Evolutionary conservation across 352 stramenopile species (phyloP), one percentile per base, ranked within the genome.

Genomic region (Albugo candida): DNA sequence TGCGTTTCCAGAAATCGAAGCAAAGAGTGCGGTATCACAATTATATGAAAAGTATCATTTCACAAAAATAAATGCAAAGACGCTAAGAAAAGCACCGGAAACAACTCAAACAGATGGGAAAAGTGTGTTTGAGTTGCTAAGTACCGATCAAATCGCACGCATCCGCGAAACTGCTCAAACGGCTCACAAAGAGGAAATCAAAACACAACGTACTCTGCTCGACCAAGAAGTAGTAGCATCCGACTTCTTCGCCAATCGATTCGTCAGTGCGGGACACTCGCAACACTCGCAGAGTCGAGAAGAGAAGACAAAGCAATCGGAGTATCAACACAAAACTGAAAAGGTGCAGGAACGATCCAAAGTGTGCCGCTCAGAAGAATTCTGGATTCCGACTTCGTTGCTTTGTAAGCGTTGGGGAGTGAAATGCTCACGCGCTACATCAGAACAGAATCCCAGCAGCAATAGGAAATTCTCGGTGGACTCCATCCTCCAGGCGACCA

Each of bases 391-490:
- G 4, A 73, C 70, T 24, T 55, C 63, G 10, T 41, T 92, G 17
- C 59, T 92, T 0, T 88, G 78, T 56, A 92, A 92, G 52, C 78
- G 78, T 5, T 92, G 87, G 48, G 73, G 67, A 36, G 65, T 85
- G 1, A 81, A 83, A 35, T 83, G 72, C 31, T 24, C 17, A 19
- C 3, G 17, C 3, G 3, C 17, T 3, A 24, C 38, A 19, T 41
- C 36, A 14, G 3, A 43, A 24, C 17, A 3, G 20, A 3, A 10
- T 24, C 20, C 20, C 17, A 24, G 3, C 17, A 43, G 8, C 38
- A 8, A 43, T 8, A 43, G 38, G 17, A 19, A 24, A 24, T 10
- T 3, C 38, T 19, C 17, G 17, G 38, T 43, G 8, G 17, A 19
- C 17, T 24, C 17, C 8, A 10, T 43, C 20, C 38, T 43, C 8